Conservation (phyloP, 495 filamentous ascomycete species). For the Elaphomyces granulatus region DNA sequence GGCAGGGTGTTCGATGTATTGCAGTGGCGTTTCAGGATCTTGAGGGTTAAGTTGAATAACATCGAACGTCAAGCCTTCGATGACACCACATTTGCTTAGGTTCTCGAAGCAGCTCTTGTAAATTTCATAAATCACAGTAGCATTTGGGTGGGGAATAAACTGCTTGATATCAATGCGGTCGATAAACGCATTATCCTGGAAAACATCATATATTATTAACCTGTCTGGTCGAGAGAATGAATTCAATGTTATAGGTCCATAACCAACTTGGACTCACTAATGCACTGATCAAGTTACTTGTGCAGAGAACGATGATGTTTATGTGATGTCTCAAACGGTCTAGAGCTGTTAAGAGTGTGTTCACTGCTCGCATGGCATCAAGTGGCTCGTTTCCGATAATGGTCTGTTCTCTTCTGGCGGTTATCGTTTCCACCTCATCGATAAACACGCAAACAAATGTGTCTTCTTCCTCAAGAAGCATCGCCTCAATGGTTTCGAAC, state of each 20-base stretch:
- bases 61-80: slow-evolving; percentile 14
- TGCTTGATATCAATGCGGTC: slow-evolving; percentile 41
- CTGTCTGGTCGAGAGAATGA: neutral
- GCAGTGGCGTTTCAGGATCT: slow-evolving; percentile 10
- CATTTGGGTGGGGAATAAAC: slow-evolving; percentile 25
- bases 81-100: slow-evolving; percentile 28
- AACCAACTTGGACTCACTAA: slow-evolving; percentile 14
- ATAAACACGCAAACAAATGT: slow-evolving; percentile 37
- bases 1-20: slow-evolving; percentile 10
- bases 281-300: slow-evolving; percentile 33
- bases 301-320: slow-evolving; percentile 38
- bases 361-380: slow-evolving; percentile 31
- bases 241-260: neutral
- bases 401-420: slow-evolving; percentile 30
- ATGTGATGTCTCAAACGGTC: slow-evolving; percentile 23
- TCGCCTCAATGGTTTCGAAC: slow-evolving; percentile 32
- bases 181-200: slow-evolving; percentile 36
- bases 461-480: slow-evolving; percentile 29
- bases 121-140: slow-evolving; percentile 33
- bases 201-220: neutral
- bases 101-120: slow-evolving; percentile 35
- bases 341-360: slow-evolving; percentile 21
- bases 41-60: slow-evolving; percentile 9
- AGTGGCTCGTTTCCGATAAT: slow-evolving; percentile 30
- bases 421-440: slow-evolving; percentile 42